Evolutionary conservation across 768 basidiomycete genomes (phyloP), one percentile per base, ranked within the genome.

Genomic region (Leccinum ochraceum): DNA sequence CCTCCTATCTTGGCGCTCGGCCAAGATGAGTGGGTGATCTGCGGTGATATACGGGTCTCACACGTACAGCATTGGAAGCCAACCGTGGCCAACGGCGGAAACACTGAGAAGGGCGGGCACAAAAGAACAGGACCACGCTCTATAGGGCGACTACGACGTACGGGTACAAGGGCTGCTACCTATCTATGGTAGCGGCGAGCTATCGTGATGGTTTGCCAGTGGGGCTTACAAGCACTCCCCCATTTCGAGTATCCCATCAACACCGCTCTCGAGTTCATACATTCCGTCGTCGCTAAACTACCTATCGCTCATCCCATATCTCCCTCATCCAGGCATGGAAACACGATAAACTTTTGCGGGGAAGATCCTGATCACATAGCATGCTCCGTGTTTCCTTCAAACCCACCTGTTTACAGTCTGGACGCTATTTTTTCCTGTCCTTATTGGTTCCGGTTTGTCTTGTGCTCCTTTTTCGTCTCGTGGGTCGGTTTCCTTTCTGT

Each of bases 1-100:
- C 83, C 85, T 30, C 84, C 83, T 0, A 78, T 75, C 7, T 73
- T 86, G 32, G 84, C 85, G 22, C 85, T 85, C 3, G 84, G 85
- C 42, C 85, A 86, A 53, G 72, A 75, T n/a, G 69, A 75, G 57
- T 66, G 71, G 9, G 71, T 75, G 30, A 67, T 73, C 37, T 66
- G 75, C 51, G 74, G 71, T 7, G 71, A 71, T 46, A 66, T 71
- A 17, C 65, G 71, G 3, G 50, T 73, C 9, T 70, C 74, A 0
- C 72, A 73, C 34, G 63, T 69, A 63, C 73, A 73, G 55, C 73
- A 71, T 56, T 69, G 26, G 26, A 26, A 26, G 26, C 26, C 26
- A 6, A 26, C 26, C 26, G 26, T 26, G 26, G 26, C 26, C 26
- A 26, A 26, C 26, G 26, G 26, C 26, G 26, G 26, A 26, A 26